Conservation (phyloP, 495 filamentous ascomycete genomes). For the Platismatia glauca region DNA sequence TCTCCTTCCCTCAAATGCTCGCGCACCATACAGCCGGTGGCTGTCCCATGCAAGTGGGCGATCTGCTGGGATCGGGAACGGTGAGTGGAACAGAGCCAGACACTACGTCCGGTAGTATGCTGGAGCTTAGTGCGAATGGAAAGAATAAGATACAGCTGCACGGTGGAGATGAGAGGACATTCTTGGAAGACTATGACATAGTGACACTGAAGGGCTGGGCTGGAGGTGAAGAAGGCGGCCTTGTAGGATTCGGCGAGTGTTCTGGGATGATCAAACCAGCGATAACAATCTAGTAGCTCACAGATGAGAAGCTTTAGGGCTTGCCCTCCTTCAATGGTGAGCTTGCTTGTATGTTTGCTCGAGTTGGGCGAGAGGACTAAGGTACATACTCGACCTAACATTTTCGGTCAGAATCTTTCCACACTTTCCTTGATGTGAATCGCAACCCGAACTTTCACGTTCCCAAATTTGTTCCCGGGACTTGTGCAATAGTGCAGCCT, state of each 20-base stretch:
- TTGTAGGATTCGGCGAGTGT: slow-evolving; percentile 38
- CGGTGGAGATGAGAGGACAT: slow-evolving; percentile 62
- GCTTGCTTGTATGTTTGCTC: neutral
- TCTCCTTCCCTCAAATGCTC: slow-evolving; percentile 91
- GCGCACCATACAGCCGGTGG: slow-evolving; percentile 84
- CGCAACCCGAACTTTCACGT: too few species aligned
- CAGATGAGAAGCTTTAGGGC: neutral
- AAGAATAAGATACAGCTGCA: slow-evolving; percentile 58
- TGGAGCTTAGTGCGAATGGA: slow-evolving; percentile 66
- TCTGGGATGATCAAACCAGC: slow-evolving; percentile 26
- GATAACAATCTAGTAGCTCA: neutral
- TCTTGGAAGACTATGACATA: slow-evolving; percentile 78
- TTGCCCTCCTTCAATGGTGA: neutral
- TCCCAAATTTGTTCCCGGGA: too few species aligned
- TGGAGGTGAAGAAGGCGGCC: slow-evolving; percentile 32
- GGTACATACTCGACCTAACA: too few species aligned
- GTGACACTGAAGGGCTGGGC: slow-evolving; percentile 62
- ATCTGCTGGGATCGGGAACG: slow-evolving; percentile 82
- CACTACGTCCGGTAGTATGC: slow-evolving; percentile 57
- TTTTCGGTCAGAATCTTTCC: too few species aligned
- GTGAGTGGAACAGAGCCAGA: slow-evolving; percentile 62
- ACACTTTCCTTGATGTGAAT: too few species aligned
- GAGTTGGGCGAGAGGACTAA: neutral
- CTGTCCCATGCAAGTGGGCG: slow-evolving; percentile 72
- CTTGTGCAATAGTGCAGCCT: too few species aligned